phyloP scores from a whole-genome alignment of 495 filamentous ascomycete genomes.

The Alectoria sarmentosa region DNA sequence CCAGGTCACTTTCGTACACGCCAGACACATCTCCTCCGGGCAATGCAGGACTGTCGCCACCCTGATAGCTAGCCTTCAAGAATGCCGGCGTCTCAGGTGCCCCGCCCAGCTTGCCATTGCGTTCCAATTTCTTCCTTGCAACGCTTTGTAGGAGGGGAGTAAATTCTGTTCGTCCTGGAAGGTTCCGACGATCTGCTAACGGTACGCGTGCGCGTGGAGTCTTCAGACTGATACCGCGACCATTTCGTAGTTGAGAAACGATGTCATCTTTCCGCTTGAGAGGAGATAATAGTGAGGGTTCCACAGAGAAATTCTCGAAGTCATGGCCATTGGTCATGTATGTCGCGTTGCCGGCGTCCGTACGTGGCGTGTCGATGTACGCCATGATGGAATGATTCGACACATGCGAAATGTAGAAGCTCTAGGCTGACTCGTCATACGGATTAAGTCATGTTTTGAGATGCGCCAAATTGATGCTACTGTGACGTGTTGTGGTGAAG shows the following conservation, averaged over 20 bases:
- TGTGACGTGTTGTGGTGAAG: slow-evolving; percentile 5
- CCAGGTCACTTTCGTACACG: slow-evolving; percentile 59
- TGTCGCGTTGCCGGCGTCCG: slow-evolving; percentile 71
- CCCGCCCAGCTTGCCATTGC: slow-evolving; percentile 50
- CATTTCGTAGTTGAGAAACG: slow-evolving; percentile 58
- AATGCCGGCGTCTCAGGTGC: slow-evolving; percentile 63
- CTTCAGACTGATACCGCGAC: slow-evolving; percentile 51
- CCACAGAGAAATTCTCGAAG: slow-evolving; percentile 65
- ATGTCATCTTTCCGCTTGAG: slow-evolving; percentile 68
- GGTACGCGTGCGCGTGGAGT: slow-evolving; percentile 64
- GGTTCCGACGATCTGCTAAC: slow-evolving; percentile 59
- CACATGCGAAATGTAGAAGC: not conserved
- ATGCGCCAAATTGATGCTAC: not conserved
- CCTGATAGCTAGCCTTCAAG: slow-evolving; percentile 51
- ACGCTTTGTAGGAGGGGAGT: slow-evolving; percentile 90
- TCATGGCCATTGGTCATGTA: slow-evolving; percentile 62
- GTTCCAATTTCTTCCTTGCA: slow-evolving; percentile 66
- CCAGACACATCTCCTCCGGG: slow-evolving; percentile 53
- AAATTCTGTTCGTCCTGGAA: slow-evolving; percentile 70
- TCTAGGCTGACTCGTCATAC: not conserved
- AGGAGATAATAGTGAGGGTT: slow-evolving; percentile 80
- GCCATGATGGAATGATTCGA: slow-evolving; percentile 23
- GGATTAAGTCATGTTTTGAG: slow-evolving; percentile 6
- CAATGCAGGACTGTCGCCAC: slow-evolving; percentile 56
- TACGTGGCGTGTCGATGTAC: slow-evolving; percentile 72